Base-by-base conservation (phyloP, 1,139 yeast species). In the Yamadazyma aaseri region DNA sequence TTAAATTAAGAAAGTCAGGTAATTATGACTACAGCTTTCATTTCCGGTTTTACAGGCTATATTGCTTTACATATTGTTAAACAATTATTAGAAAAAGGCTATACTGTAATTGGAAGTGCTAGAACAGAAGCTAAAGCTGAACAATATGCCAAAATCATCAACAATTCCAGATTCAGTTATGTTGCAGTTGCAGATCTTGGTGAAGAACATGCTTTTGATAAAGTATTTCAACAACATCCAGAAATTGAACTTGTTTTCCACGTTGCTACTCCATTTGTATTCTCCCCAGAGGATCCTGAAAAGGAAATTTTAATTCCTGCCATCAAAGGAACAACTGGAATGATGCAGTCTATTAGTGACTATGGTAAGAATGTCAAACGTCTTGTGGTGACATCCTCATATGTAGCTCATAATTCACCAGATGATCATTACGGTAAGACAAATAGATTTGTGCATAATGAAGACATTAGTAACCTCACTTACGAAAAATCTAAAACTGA, bases 331-430 rank as follows among this genome's bases (percentile, higher is more conserved):
- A 63, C 70, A 5, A 43, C 46, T 17, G 58, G 58, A 32, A 52
- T 64, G 14, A 50, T 67, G 34, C 39, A 39, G 3, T 58, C 68
- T 1, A 49, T 60, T 20, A 33, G 45, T 6, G 30, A 40, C 3
- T 45, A 49, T 36, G 61, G 60, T 10, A 52, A 53, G 7, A 48
- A 53, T 21, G 48, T 58, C 18, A 47, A 53, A 29, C 51, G 58
- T 29, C 55, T 66, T 11, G 63, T 67, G 9, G 41, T 63, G 14
- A 66, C 72, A 1, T 60, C 71, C 4, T 63, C 71, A 3, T 68
- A 63, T 42, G 65, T 69, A 5, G 67, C 71, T 16, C 39, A 40
- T 23, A 20, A 26, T 17, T 17, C 30, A n/a, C 39, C 39, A 4
- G 10, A 25, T 13, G 38, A 39, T 17, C 39, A 39, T 25, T 61